phyloP scores from a whole-genome alignment of 805 yeast species.

The Deakozyma indianensis region DNA sequence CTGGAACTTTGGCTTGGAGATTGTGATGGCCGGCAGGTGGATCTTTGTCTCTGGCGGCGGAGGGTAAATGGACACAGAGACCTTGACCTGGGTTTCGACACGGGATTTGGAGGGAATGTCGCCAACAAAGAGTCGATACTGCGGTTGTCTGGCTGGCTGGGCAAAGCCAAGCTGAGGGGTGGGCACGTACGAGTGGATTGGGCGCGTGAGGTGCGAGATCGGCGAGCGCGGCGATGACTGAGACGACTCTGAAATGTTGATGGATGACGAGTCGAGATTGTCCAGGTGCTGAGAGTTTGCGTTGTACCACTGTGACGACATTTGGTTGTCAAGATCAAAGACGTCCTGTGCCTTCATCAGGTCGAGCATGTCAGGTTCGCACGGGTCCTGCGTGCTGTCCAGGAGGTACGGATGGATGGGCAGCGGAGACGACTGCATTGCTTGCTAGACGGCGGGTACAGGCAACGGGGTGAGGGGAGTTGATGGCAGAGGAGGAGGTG shows the following conservation, averaged over 20 bases:
- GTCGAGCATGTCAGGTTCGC: neutral
- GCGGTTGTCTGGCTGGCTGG: neutral
- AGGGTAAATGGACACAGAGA: constrained; percentile 54
- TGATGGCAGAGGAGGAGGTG: too few relatives aligned
- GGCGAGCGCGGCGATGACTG: neutral
- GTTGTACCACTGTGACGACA: neutral
- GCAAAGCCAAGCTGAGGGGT: neutral
- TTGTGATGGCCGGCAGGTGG: constrained; percentile 75
- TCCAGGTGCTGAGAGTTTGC: neutral
- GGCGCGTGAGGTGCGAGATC: neutral
- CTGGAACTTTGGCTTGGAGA: constrained; percentile 76
- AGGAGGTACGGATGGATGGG: neutral
- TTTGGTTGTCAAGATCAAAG: neutral
- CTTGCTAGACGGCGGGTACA: too few relatives aligned
- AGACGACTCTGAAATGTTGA: neutral
- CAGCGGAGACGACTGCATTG: neutral
- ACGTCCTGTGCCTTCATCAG: neutral
- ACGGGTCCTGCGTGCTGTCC: neutral
- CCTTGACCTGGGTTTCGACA: constrained; percentile 90
- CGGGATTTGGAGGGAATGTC: constrained; percentile 72
- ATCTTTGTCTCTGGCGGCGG: constrained; percentile 61
- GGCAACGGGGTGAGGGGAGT: too few relatives aligned
- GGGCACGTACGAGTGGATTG: neutral
- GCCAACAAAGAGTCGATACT: constrained; percentile 19
- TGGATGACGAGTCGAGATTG: neutral